phyloP scores from a whole-genome alignment of 2,329 filamentous ascomycete species.

The Samsoniella hepiali region DNA sequence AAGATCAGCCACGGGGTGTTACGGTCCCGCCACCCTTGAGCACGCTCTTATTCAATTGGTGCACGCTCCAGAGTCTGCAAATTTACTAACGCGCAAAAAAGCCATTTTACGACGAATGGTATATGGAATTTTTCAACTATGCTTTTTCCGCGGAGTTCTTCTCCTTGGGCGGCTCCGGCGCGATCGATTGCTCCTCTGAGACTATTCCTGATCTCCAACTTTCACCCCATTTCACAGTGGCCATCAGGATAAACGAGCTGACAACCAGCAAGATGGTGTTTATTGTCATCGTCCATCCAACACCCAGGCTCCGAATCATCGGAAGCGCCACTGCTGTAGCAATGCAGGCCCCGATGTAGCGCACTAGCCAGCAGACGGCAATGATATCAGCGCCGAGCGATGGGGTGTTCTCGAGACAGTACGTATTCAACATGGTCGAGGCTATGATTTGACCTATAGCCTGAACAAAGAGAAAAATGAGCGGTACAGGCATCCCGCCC shows the following conservation, averaged over 20 bases:
- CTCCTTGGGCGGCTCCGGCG: not conserved
- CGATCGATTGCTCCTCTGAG: constrained; percentile 16
- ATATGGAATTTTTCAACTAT: not conserved
- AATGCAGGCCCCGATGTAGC: constrained; percentile 71
- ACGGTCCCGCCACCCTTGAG: not conserved
- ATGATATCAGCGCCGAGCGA: constrained; percentile 68
- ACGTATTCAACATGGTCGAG: constrained; percentile 73
- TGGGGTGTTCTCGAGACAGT: constrained; percentile 78
- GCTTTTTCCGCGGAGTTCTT: not conserved
- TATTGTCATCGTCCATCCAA: constrained; percentile 79
- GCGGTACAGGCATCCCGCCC: constrained; percentile 57
- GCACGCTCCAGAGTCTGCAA: not conserved
- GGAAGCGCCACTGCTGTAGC: constrained; percentile 71
- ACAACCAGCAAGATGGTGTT: constrained; percentile 36
- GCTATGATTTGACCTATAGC: constrained; percentile 72
- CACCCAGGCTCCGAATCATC: constrained; percentile 68
- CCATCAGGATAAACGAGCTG: constrained; percentile 36
- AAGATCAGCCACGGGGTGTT: not conserved
- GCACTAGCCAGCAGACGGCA: constrained; percentile 74
- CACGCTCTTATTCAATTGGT: too few relatives aligned
- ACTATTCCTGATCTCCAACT: constrained; percentile 39
- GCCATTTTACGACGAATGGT: not conserved
- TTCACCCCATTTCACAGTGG: constrained; percentile 39
- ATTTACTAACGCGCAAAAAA: too few relatives aligned
- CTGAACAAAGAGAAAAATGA: constrained; percentile 71